Evolutionary conservation across 495 filamentous ascomycete species (phyloP), one percentile per base, ranked within the genome.

Genomic region (Xylona heveae): DNA sequence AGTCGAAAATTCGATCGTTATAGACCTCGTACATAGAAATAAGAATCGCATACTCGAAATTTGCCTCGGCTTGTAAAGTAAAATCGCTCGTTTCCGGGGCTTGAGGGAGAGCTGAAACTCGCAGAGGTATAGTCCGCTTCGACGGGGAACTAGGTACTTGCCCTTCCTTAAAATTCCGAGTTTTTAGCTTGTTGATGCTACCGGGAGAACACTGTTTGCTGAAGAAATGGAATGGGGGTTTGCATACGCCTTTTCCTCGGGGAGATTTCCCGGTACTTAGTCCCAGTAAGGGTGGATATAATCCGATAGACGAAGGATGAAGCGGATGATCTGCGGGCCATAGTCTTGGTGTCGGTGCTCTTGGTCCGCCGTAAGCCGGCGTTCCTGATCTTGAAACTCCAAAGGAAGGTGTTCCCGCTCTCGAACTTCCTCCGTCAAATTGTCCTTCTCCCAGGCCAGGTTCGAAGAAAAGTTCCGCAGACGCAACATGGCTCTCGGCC

Each of bases 21-120:
- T 97, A 94, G 12, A 97, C 88, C 52, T 97, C 90, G 52, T 94
- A 97, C 88, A 95, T 97, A 12, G 80, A 91, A 1, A 95, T 62
- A 5, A 97, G 48, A 36, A 97, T 70, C 3, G 82, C 74, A 44
- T 93, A 94, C 38, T 94, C 82, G 34, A 78, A 65, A 15, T 66
- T 67, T 0, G 62, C 55, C 34, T 88, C 81, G 36, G 70, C 57
- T 4, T 71, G 62, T 0, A 84, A 51, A 6, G 59, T 52, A 6
- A 93, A 51, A 31, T 77, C 60, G 49, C 65, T 66, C 33, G 93
- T 68, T 41, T 80, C 69, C 6, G 88, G 88, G 3, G 62, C 55
- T 33, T 73, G 66, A 1, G 83, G 81, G 1, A 81, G 52, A 0
- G 61, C 54, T 15, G 64, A 75, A 1, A 72, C 64, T 36, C 69